Evolutionary conservation across 345 rosid genomes (phyloP).

Genomic region (Populus nigra): DNA sequence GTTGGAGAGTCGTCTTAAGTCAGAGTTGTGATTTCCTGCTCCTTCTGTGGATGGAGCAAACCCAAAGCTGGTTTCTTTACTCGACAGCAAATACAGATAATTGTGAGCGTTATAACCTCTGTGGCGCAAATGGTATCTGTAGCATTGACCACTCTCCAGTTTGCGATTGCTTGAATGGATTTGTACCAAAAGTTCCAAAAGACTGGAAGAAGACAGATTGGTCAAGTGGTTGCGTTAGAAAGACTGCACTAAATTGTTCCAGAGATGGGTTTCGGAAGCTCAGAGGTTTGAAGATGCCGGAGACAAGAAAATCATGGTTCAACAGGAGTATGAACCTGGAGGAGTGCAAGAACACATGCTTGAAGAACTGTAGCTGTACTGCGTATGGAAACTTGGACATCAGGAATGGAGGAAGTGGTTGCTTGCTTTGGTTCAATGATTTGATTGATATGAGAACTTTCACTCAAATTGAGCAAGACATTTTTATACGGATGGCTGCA

Average conservation of each 20-base stretch:
- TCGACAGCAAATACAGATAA: too few relatives aligned
- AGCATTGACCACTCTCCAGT: too few relatives aligned
- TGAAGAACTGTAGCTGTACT: too few relatives aligned
- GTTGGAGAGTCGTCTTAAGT: neutral
- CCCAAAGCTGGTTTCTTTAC: neutral
- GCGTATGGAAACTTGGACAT: neutral
- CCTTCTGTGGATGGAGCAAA: neutral
- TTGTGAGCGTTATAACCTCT: too few relatives aligned
- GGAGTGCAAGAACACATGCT: too few relatives aligned
- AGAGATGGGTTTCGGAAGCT: conserved; percentile 18
- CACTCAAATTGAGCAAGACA: neutral
- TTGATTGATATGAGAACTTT: neutral
- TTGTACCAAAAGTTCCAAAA: neutral
- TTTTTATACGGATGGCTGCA: neutral
- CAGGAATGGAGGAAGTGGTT: neutral
- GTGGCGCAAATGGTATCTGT: too few relatives aligned
- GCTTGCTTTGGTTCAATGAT: conserved; percentile 1
- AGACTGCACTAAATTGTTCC: neutral
- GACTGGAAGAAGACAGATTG: neutral
- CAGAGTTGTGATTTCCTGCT: neutral
- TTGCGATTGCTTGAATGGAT: neutral
- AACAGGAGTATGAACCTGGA: too few relatives aligned
- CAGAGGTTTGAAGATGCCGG: conserved; percentile 4
- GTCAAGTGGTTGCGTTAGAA: conserved; percentile 1
- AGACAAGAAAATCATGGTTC: neutral